These are phyloP conservation scores for Postia placenta DNA, from an alignment of 768 basidiomycete species.

Conservation along the genomic window DNA sequence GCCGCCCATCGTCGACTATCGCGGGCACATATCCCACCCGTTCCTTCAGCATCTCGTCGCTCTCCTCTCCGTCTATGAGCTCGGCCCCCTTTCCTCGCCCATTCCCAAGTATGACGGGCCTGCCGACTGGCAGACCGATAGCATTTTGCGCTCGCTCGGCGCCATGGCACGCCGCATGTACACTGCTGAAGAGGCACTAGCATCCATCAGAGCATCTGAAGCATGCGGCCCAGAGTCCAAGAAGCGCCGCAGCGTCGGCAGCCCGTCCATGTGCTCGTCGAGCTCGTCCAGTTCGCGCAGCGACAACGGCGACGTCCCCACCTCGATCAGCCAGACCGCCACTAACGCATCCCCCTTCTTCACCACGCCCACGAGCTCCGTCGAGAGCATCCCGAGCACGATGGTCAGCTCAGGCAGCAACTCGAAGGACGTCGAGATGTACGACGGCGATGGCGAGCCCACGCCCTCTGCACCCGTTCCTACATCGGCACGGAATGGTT, in stretches of 20 bases:
- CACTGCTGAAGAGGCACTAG: slow-evolving; percentile 44
- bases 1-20: slow-evolving; percentile 25
- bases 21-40: slow-evolving; percentile 23
- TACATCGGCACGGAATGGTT: slow-evolving; percentile 6
- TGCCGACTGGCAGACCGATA: slow-evolving; percentile 51
- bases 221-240: slow-evolving; percentile 34
- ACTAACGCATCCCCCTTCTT: slow-evolving; percentile 18
- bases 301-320: slow-evolving; percentile 14
- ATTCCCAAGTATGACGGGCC: slow-evolving; percentile 52
- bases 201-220: slow-evolving; percentile 36
- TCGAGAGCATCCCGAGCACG: slow-evolving; percentile 18
- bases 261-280: slow-evolving; percentile 20
- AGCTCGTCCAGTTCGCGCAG: slow-evolving; percentile 15
- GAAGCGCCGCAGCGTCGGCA: slow-evolving; percentile 36
- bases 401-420: no score
- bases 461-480: slow-evolving; percentile 11
- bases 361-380: slow-evolving; percentile 16
- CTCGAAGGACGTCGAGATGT: slow-evolving; percentile 17
- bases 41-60: slow-evolving; percentile 53
- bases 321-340: slow-evolving; percentile 8
- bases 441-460: slow-evolving; percentile 17
- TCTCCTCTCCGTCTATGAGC: slow-evolving; percentile 53
- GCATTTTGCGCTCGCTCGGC: slow-evolving; percentile 46
- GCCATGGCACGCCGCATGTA: slow-evolving; percentile 49
- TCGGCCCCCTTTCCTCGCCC: slow-evolving; percentile 40